Base-by-base conservation (phyloP, 179 eudicot genomes). In the Heliamphora ciliata region DNA sequence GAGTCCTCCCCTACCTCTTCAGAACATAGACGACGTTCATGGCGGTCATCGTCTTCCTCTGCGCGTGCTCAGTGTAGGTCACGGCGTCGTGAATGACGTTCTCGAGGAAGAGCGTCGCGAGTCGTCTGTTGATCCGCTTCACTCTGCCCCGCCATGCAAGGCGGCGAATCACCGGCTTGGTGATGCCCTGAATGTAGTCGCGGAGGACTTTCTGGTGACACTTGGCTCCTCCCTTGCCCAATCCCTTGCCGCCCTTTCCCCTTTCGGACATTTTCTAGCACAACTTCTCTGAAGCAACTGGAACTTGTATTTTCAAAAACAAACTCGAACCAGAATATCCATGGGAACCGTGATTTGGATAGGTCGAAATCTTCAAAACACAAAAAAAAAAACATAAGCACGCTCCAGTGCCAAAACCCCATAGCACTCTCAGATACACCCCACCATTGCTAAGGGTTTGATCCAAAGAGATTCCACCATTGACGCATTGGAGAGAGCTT, bases 221-320 rank as follows among this genome's bases (percentile, higher is more conserved):
- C 72, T 73, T 81, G 5, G 84, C 84, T 47, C 84, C 84, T 21
- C 84, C 84, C 61, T 82, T 82, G 21, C 84, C 84, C 40, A 31
- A 31, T 31, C 0, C 40, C 40, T 31, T 31, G 40, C 0, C 40
- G 24, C 84, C 84, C 73, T 83, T 83, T 11, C 84, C 84, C 14
- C 84, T 21, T 0, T 78, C 81, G 0, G 84, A 82, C 84, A 82
- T 82, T 51, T 69, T 31, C 40, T 31, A 31, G 40, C 40, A 31
- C 40, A 31, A 31, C 40, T 31, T 31, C 40, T 31, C 40, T 31
- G 40, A 31, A 31, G 40, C 40, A 31, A 31, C 40, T 31, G 40
- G 40, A 31, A 31, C 40, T 31, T 31, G 0, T 31, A 31, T 31
- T 31, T 31, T 31, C 40, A 31, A 31, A 31, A 31, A 31, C 40